phyloP scores from a whole-genome alignment of 306 rosid species.

The Prunus davidiana region DNA sequence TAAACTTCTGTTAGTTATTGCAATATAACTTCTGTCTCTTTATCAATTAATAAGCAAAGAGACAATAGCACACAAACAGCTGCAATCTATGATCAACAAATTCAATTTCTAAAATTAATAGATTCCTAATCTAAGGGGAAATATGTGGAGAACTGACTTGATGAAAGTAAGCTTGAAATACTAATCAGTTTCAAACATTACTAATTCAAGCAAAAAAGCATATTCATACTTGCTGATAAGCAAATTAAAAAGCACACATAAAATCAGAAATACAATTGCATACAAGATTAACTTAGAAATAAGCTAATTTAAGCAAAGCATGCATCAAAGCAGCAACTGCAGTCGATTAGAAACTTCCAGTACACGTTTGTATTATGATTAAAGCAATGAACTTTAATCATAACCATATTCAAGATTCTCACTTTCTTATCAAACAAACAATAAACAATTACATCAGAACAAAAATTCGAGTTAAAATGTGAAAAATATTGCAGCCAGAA shows the following conservation, averaged over 20 bases:
- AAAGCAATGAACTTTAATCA: background rate
- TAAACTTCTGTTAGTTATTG: constrained; percentile 4
- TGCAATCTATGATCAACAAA: background rate
- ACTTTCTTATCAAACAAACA: constrained; percentile 1
- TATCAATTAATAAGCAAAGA: background rate
- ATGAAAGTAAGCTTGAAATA: background rate
- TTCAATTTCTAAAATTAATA: background rate
- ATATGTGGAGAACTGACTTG: background rate
- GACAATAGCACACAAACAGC: background rate
- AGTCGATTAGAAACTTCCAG: background rate
- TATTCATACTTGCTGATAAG: background rate
- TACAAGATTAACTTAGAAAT: background rate
- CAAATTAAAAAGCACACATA: background rate
- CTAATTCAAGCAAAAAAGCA: background rate
- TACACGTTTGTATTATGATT: background rate
- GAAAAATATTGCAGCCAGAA: background rate
- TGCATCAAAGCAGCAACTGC: background rate
- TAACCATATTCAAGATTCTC: background rate
- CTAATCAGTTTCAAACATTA: background rate
- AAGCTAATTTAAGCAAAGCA: background rate
- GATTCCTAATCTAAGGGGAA: background rate
- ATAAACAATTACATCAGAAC: background rate
- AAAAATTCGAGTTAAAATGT: background rate
- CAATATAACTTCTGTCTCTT: background rate
- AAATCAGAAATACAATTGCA: background rate